These are phyloP conservation scores for Chrysoporthe cubensis DNA, from an alignment of 2,329 filamentous ascomycete genomes.

Conservation along the genomic window DNA sequence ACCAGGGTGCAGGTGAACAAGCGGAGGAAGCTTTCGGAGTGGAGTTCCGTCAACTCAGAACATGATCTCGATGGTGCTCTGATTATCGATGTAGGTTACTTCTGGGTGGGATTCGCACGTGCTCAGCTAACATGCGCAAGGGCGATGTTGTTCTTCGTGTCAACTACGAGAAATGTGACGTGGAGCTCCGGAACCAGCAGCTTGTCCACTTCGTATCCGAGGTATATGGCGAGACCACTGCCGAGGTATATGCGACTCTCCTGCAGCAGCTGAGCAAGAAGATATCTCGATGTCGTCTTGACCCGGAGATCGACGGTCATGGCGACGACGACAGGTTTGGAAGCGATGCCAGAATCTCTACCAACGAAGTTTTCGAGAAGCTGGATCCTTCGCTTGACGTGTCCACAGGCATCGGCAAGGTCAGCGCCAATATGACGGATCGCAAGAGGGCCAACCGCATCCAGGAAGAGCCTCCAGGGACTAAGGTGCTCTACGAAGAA, in stretches of 20 bases:
- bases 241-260: conserved; percentile 76
- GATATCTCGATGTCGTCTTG: conserved; percentile 67
- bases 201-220: conserved; percentile 75
- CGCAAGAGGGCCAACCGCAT: conserved; percentile 54
- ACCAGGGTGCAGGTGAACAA: conserved; percentile 25
- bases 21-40: conserved; percentile 27
- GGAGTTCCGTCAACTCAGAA: conserved; percentile 41
- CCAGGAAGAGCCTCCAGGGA: conserved; percentile 34
- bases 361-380: conserved; percentile 59
- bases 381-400: conserved; percentile 58
- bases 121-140: conserved; percentile 20
- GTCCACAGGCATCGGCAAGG: conserved; percentile 61
- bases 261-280: conserved; percentile 72
- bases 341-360: conserved; percentile 47
- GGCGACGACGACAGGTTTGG: conserved; percentile 41
- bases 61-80: conserved; percentile 45
- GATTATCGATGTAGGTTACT: conserved; percentile 52
- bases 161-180: conserved; percentile 83
- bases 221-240: conserved; percentile 72
- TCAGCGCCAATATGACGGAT: conserved; percentile 51
- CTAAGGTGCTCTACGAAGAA: conserved; percentile 31
- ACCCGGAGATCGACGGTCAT: conserved; percentile 53
- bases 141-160: conserved; percentile 72
- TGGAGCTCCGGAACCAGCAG: conserved; percentile 78
- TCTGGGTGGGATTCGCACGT: not conserved